Evolutionary conservation across 495 filamentous ascomycete genomes (phyloP).

Genomic region (Xanthoparmelia taractica): DNA sequence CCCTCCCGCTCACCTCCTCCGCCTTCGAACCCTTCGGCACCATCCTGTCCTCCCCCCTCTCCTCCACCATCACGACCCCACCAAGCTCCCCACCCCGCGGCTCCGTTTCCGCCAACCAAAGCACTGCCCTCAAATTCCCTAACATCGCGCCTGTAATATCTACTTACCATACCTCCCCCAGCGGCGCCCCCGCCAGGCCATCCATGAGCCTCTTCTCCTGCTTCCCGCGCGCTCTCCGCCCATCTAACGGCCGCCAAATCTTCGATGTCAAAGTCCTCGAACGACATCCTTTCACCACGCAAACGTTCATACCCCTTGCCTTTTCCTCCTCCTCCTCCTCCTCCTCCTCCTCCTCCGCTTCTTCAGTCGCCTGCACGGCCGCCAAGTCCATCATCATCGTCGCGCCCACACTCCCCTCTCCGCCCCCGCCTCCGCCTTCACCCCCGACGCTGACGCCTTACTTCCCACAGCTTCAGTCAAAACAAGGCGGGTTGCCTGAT

Average conservation of each 20-base stretch:
- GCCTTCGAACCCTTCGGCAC: slow-evolving; percentile 77
- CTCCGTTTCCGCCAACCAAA: slow-evolving; percentile 61
- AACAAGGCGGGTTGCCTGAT: slow-evolving; percentile 61
- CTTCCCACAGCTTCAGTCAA: slow-evolving; percentile 25
- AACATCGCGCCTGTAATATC: slow-evolving; percentile 65
- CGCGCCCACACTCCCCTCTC: slow-evolving; percentile 54
- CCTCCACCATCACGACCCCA: slow-evolving; percentile 31
- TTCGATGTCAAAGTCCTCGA: slow-evolving; percentile 75
- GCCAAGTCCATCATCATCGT: slow-evolving; percentile 77
- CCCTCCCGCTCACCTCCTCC: slow-evolving; percentile 51
- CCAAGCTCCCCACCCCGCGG: slow-evolving; percentile 36
- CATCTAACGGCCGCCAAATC: slow-evolving; percentile 20
- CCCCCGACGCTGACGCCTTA: slow-evolving; percentile 20
- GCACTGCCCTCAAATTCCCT: slow-evolving; percentile 76
- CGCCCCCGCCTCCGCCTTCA: slow-evolving; percentile 32
- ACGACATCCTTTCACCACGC: slow-evolving; percentile 86
- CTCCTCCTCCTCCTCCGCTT: background rate
- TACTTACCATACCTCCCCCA: slow-evolving; percentile 59
- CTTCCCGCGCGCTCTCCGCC: slow-evolving; percentile 52
- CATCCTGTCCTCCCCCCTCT: slow-evolving; percentile 65
- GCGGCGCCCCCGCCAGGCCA: slow-evolving; percentile 48
- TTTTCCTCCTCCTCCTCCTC: slow-evolving; percentile 35
- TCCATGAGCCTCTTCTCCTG: slow-evolving; percentile 88
- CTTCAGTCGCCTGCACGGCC: too few species aligned
- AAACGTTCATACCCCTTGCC: slow-evolving; percentile 79